These are phyloP conservation scores for Dendrobium huoshanense DNA, from an alignment of 106 monocot species.

Conservation along the genomic window DNA sequence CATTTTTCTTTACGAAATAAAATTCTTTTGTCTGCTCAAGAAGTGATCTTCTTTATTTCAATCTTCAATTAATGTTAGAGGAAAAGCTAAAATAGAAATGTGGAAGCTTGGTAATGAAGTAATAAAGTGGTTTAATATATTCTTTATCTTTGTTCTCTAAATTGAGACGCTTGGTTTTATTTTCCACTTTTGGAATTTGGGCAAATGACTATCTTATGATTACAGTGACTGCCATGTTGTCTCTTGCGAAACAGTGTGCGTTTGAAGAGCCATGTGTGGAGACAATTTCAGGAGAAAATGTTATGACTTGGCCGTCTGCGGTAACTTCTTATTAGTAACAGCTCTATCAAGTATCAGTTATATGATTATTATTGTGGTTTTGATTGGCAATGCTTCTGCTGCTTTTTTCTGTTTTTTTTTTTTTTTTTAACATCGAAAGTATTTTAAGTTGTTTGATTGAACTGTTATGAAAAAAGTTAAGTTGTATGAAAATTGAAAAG, in stretches of 20 bases:
- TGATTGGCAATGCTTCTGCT: not conserved
- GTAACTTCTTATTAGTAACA: conserved; percentile 26
- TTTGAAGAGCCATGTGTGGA: conserved; percentile 93
- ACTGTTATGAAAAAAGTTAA: not conserved
- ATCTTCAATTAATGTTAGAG: not conserved
- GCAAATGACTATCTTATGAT: conserved; percentile 4
- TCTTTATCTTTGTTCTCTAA: not conserved
- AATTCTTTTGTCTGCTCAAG: not conserved
- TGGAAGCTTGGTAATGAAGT: not conserved
- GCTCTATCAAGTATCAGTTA: not conserved
- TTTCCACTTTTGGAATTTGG: not conserved
- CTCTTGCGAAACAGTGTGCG: conserved; percentile 95
- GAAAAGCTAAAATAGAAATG: not conserved
- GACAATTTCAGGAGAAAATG: conserved; percentile 88
- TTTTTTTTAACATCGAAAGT: not conserved
- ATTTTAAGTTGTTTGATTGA: not conserved
- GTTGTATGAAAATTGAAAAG: not conserved
- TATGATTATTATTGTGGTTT: not conserved
- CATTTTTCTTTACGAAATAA: not conserved
- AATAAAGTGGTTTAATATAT: not conserved
- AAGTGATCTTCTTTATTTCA: not conserved
- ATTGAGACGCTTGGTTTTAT: not conserved
- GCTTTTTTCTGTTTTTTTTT: not conserved
- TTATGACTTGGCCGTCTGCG: conserved; percentile 94
- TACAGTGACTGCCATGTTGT: conserved; percentile 89